Percentiles rank a stretch among this genome's conserved stretches.
These are phyloP conservation scores for Peniophora sp. DNA, from an alignment of 1,284 basidiomycete genomes.

Conservation along the genomic window DNA sequence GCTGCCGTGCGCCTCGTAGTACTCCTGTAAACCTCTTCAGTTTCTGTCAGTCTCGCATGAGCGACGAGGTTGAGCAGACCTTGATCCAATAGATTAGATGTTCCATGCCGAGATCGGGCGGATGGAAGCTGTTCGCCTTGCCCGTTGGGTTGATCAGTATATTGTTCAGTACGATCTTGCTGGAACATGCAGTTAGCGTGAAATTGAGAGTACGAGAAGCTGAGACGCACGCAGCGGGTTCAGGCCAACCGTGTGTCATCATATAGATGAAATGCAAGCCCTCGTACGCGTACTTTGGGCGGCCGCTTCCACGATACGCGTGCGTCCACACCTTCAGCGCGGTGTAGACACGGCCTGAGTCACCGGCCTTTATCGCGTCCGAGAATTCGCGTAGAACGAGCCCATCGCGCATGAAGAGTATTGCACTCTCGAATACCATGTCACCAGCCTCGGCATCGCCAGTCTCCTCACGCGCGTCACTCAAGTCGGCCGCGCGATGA, in stretches of 20 bases:
- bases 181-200: constrained; percentile 4
- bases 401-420: constrained; percentile 27
- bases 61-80: constrained; percentile 9
- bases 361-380: constrained; percentile 27
- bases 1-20: constrained; percentile 27
- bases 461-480: constrained; percentile 13
- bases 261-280: constrained; percentile 31
- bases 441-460: constrained; percentile 14
- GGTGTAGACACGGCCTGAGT: constrained; percentile 25
- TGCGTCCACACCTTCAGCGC: constrained; percentile 25
- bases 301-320: constrained; percentile 24
- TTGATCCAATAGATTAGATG: constrained; percentile 33
- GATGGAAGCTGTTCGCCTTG: constrained; percentile 19
- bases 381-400: constrained; percentile 25
- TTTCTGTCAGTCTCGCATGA: neutral
- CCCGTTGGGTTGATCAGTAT: constrained; percentile 32
- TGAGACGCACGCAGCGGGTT: constrained; percentile 11
- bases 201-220: neutral
- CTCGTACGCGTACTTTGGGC: constrained; percentile 31
- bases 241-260: constrained; percentile 27
- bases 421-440: constrained; percentile 28
- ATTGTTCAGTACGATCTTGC: constrained; percentile 26
- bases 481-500: constrained; percentile 3
- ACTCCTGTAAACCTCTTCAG: constrained; percentile 7
- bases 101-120: constrained; percentile 32